Conservation (phyloP, 495 filamentous ascomycete species). For the Penicillium egyptiacum region DNA sequence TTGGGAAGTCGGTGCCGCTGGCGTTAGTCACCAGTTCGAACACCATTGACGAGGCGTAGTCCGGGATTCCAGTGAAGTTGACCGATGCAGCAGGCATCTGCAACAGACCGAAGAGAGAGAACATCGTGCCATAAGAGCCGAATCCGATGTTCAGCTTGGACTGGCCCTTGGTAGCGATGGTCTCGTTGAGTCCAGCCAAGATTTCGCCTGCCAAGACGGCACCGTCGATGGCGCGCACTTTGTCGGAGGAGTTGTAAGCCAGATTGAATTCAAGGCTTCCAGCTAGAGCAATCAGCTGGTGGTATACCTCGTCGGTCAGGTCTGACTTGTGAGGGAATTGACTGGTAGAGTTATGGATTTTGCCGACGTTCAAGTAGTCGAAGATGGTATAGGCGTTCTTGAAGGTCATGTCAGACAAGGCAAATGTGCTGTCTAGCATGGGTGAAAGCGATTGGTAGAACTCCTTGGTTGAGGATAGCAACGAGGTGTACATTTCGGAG, state of each 20-base stretch:
- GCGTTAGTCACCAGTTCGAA: conserved; percentile 52
- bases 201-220: conserved; percentile 45
- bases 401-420: conserved; percentile 53
- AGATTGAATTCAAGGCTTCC: conserved; percentile 53
- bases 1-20: conserved; percentile 38
- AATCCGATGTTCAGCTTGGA: conserved; percentile 46
- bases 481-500: conserved; percentile 56
- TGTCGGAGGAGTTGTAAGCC: conserved; percentile 49
- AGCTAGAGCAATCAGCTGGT: conserved; percentile 47
- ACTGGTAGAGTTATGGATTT: conserved; percentile 51
- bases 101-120: conserved; percentile 51
- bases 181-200: conserved; percentile 46
- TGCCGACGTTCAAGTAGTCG: conserved; percentile 56
- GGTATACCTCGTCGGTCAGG: conserved; percentile 35
- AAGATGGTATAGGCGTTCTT: conserved; percentile 71
- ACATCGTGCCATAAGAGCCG: conserved; percentile 50
- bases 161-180: conserved; percentile 36
- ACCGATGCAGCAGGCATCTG: conserved; percentile 36
- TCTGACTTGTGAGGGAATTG: conserved; percentile 32
- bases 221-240: conserved; percentile 51
- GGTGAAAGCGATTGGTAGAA: conserved; percentile 67
- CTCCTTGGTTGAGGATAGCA: conserved; percentile 52
- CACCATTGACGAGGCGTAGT: conserved; percentile 53
- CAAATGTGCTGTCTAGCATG: conserved; percentile 60
- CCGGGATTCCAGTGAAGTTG: conserved; percentile 49